Evolutionary conservation across 768 basidiomycete genomes (phyloP).

Genomic region (Daedaleopsis nitida): DNA sequence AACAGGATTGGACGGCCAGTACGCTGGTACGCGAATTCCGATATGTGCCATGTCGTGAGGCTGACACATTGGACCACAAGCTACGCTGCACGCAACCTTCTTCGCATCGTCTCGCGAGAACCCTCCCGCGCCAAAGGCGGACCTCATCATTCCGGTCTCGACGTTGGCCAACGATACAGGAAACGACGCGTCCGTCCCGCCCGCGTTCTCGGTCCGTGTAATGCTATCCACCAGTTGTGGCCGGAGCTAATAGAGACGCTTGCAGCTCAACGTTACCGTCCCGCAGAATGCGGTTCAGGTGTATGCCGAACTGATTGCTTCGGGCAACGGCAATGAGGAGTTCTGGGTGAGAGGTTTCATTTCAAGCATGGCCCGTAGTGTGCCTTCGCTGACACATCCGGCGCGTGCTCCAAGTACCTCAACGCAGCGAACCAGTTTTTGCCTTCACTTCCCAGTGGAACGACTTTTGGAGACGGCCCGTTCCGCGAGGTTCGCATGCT

Average conservation of each 20-base stretch:
- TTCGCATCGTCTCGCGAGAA: slow-evolving; percentile 58
- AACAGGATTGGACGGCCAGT: slow-evolving; percentile 60
- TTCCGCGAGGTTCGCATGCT: slow-evolving; percentile 65
- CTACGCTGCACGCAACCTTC: slow-evolving; percentile 71
- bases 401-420: slow-evolving; percentile 53
- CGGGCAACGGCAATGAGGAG: slow-evolving; percentile 65
- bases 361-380: neutral
- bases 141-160: slow-evolving; percentile 70
- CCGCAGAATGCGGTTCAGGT: slow-evolving; percentile 69
- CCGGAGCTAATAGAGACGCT: neutral
- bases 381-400: neutral
- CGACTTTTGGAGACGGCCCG: slow-evolving; percentile 53
- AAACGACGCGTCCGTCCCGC: slow-evolving; percentile 77
- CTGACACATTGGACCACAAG: slow-evolving; percentile 35
- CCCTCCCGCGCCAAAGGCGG: slow-evolving; percentile 61
- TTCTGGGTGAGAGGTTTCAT: slow-evolving; percentile 60
- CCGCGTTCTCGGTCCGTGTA: slow-evolving; percentile 62
- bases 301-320: slow-evolving; percentile 74
- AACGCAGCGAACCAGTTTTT: slow-evolving; percentile 67
- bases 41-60: slow-evolving; percentile 13
- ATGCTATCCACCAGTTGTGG: too few relatives aligned
- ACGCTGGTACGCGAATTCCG: slow-evolving; percentile 51
- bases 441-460: slow-evolving; percentile 49
- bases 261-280: slow-evolving; percentile 65
- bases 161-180: slow-evolving; percentile 63